phyloP scores from a whole-genome alignment of 495 filamentous ascomycete genomes.

The Margaritispora aquatica region DNA sequence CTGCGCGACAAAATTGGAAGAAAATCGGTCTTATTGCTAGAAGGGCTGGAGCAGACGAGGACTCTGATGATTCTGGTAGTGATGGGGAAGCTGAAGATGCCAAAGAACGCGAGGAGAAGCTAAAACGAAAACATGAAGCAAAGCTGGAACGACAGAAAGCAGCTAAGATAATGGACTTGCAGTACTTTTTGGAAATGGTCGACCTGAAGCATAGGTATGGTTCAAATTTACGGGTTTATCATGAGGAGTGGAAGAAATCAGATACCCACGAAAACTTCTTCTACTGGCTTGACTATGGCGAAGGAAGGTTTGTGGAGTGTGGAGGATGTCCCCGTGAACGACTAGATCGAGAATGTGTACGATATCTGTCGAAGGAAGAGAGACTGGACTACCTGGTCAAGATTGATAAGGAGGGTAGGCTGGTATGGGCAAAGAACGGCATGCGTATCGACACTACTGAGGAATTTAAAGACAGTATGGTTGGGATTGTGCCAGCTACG shows the following conservation, averaged over 20 bases:
- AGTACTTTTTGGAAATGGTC: constrained; percentile 94
- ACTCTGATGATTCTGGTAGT: constrained; percentile 31
- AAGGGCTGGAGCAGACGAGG: constrained; percentile 59
- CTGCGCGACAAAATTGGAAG: constrained; percentile 67
- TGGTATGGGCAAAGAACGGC: constrained; percentile 78
- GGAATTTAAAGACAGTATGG: constrained; percentile 71
- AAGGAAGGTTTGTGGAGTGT: constrained; percentile 53
- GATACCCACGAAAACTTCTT: constrained; percentile 86
- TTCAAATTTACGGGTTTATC: constrained; percentile 75
- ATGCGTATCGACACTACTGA: constrained; percentile 65
- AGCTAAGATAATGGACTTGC: constrained; percentile 74
- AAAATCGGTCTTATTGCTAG: constrained; percentile 63
- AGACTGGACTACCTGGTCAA: constrained; percentile 65
- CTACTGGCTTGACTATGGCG: constrained; percentile 89
- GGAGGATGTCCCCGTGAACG: constrained; percentile 55
- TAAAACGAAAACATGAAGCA: constrained; percentile 36
- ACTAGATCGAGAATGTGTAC: constrained; percentile 62
- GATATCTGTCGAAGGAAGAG: constrained; percentile 70
- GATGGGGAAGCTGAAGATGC: constrained; percentile 30
- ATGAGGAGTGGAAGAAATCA: constrained; percentile 72
- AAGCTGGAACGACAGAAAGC: constrained; percentile 42
- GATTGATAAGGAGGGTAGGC: constrained; percentile 57
- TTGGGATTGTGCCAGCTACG: constrained; percentile 65
- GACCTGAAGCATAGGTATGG: constrained; percentile 87
- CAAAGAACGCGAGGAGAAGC: constrained; percentile 30